These are phyloP conservation scores for Diplodia sapinea DNA, from an alignment of 2,329 filamentous ascomycete genomes.

Conservation along the genomic window DNA sequence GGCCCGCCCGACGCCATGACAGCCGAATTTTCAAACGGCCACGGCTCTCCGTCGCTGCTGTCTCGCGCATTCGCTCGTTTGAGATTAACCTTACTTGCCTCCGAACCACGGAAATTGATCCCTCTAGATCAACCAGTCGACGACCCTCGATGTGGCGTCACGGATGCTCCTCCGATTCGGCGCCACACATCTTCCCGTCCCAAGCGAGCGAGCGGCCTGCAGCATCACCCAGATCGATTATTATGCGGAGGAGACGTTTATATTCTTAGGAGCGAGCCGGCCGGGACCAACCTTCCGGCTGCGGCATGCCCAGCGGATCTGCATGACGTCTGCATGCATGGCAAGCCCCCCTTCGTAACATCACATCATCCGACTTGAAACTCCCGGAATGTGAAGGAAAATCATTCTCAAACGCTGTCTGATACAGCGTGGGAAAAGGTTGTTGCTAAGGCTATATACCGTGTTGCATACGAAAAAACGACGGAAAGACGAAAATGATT, in stretches of 20 bases:
- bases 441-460: constrained; percentile 4
- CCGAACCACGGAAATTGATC: background rate
- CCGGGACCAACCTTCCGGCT: background rate
- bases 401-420: constrained; percentile 23
- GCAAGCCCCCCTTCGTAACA: background rate
- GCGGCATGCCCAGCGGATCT: background rate
- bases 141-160: background rate
- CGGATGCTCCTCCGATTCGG: background rate
- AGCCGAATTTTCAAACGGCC: background rate
- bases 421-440: constrained; percentile 4
- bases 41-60: background rate
- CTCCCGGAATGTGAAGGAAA: background rate
- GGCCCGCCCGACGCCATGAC: background rate
- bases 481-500: constrained; percentile 2
- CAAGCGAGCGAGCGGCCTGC: constrained; percentile 10
- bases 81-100: background rate
- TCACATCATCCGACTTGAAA: background rate
- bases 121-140: background rate
- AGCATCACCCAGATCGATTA: constrained; percentile 1
- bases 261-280: background rate
- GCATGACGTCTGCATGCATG: constrained; percentile 13
- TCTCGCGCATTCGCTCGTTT: background rate
- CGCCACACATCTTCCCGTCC: background rate
- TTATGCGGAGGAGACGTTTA: background rate
- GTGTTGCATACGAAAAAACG: background rate